Conservation (phyloP, 2,329 filamentous ascomycete genomes). For the Epichloe festucae region DNA sequence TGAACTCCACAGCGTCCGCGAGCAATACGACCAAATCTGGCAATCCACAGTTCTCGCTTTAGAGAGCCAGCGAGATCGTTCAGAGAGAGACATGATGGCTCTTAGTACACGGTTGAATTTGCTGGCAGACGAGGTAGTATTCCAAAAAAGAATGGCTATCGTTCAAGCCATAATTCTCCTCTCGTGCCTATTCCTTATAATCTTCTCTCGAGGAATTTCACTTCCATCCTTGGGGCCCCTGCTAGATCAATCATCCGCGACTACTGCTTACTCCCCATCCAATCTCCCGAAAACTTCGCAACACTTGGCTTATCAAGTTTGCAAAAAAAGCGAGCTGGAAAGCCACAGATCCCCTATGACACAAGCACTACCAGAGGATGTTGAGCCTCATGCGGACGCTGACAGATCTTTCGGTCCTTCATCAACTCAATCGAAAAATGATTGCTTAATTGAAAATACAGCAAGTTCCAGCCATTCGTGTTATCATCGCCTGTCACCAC, state of each 20-base stretch:
- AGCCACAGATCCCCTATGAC: not conserved
- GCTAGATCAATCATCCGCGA: slow-evolving; percentile 14
- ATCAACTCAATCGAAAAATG: not conserved
- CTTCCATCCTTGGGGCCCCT: slow-evolving; percentile 20
- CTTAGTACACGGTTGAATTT: slow-evolving; percentile 70
- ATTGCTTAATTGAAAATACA: slow-evolving; percentile 1
- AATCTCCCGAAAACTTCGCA: slow-evolving; percentile 8
- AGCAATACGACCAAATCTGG: slow-evolving; percentile 93
- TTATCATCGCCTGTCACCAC: slow-evolving; percentile 16
- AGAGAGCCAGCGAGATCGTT: slow-evolving; percentile 75
- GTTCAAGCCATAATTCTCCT: slow-evolving; percentile 80
- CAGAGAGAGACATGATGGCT: slow-evolving; percentile 70
- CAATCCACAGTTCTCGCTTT: slow-evolving; percentile 88
- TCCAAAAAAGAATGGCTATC: slow-evolving; percentile 84
- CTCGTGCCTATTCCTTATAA: slow-evolving; percentile 73
- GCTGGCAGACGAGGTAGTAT: slow-evolving; percentile 82
- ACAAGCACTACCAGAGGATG: not conserved
- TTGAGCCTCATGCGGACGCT: not conserved
- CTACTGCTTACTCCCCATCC: slow-evolving; percentile 12
- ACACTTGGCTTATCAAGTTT: slow-evolving; percentile 2
- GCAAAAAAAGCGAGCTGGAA: not conserved
- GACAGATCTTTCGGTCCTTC: not conserved
- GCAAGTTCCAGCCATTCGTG: slow-evolving; percentile 6
- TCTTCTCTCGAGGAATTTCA: slow-evolving; percentile 53
- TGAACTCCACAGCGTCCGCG: slow-evolving; percentile 64